Conservation (phyloP, 164 flowering plant species). For the Protea cynaroides region DNA sequence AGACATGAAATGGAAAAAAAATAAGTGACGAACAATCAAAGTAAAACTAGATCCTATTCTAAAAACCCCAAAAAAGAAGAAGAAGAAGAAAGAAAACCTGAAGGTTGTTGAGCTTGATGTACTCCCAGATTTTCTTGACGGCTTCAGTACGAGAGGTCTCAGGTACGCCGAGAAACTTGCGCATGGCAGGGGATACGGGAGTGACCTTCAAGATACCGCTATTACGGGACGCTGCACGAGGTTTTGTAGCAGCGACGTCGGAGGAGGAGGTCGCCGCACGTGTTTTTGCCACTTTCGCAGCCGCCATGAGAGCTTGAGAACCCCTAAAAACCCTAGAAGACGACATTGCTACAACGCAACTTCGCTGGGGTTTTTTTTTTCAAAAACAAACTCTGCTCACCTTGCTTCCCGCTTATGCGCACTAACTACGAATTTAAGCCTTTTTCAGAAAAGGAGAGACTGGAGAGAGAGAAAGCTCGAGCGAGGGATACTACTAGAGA, state of each 20-base stretch:
- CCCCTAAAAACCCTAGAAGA: slow-evolving; percentile 21
- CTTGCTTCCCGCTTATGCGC: no score
- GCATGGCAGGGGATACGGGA: slow-evolving; percentile 48
- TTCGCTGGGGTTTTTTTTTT: no score
- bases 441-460: no score
- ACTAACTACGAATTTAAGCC: no score
- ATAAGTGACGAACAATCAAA: background rate
- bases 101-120: slow-evolving; percentile 61
- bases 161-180: slow-evolving; percentile 40
- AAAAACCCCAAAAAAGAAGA: background rate
- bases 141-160: slow-evolving; percentile 53
- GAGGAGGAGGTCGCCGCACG: background rate
- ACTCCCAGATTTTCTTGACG: slow-evolving; percentile 66
- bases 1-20: no score
- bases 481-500: no score
- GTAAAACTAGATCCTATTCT: background rate
- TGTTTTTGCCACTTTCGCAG: slow-evolving; percentile 5
- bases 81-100: slow-evolving; percentile 42
- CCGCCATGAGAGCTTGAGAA: slow-evolving; percentile 20
- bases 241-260: background rate
- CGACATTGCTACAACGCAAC: no score
- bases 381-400: no score
- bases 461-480: no score
- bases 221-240: background rate
- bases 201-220: slow-evolving; percentile 25